phyloP scores from a whole-genome alignment of 352 stramenopile genomes.

The Phytophthora multivora region DNA sequence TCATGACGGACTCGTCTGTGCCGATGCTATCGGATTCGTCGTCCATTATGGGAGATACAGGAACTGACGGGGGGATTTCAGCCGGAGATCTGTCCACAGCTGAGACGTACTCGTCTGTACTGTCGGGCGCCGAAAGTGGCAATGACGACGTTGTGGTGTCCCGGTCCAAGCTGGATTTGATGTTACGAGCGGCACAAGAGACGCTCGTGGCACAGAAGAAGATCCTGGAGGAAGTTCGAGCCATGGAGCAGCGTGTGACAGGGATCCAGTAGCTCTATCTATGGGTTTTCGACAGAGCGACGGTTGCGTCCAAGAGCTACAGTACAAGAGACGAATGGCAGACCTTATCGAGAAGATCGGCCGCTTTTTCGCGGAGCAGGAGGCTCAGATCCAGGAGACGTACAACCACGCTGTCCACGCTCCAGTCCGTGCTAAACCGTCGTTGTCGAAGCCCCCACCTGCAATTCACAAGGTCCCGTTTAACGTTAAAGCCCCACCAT shows the following conservation, averaged over 20 bases:
- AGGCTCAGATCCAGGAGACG: conserved; percentile 55
- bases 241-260: conserved; percentile 50
- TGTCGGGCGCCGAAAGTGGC: conserved; percentile 9
- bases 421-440: neutral
- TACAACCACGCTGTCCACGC: conserved; percentile 29
- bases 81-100: conserved; percentile 34
- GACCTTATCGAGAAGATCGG: conserved; percentile 74
- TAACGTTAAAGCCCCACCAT: neutral
- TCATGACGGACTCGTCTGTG: conserved; percentile 25
- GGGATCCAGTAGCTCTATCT: conserved; percentile 32
- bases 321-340: conserved; percentile 29
- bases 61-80: conserved; percentile 31
- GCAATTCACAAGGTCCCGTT: conserved; percentile 10
- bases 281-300: conserved; percentile 10
- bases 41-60: conserved; percentile 27
- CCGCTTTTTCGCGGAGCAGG: conserved; percentile 69
- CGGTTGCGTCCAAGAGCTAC: conserved; percentile 3
- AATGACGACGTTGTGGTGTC: conserved; percentile 50
- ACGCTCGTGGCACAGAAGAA: conserved; percentile 65
- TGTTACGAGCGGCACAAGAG: conserved; percentile 61
- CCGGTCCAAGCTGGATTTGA: conserved; percentile 55
- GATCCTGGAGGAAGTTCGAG: conserved; percentile 60
- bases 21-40: conserved; percentile 37
- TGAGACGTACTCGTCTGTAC: conserved; percentile 37
- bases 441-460: conserved; percentile 2